Evolutionary conservation across 208 protist genomes (phyloP).

Genomic region (Perkinsela sp.): DNA sequence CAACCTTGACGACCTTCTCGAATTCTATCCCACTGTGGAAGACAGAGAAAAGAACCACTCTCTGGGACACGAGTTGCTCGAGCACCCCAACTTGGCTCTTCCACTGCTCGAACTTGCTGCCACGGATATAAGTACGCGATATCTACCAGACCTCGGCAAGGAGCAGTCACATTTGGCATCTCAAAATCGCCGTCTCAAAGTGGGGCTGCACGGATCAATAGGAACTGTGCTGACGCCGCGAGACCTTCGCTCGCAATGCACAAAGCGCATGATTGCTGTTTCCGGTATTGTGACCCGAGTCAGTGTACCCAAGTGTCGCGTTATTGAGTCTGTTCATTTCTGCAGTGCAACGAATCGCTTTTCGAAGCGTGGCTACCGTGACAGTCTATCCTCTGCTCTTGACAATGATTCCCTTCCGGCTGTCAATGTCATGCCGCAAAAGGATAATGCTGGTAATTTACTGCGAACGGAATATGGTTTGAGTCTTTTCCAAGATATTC

Average conservation of each 20-base stretch:
- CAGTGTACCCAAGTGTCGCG: slow-evolving; percentile 37
- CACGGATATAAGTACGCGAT: slow-evolving; percentile 41
- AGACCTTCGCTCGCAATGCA: slow-evolving; percentile 47
- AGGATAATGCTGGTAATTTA: slow-evolving; percentile 76
- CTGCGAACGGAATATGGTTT: slow-evolving; percentile 89
- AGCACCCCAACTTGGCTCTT: slow-evolving; percentile 41
- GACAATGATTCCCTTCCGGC: slow-evolving; percentile 53
- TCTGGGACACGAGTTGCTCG: slow-evolving; percentile 31
- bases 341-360: slow-evolving; percentile 67
- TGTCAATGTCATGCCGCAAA: slow-evolving; percentile 59
- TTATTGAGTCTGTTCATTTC: slow-evolving; percentile 79
- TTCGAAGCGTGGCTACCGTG: slow-evolving; percentile 63
- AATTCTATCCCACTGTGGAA: slow-evolving; percentile 18
- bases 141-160: slow-evolving; percentile 45
- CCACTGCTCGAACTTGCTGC: slow-evolving; percentile 66
- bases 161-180: slow-evolving; percentile 34
- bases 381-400: slow-evolving; percentile 68
- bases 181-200: slow-evolving; percentile 26
- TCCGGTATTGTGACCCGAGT: slow-evolving; percentile 91
- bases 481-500: slow-evolving; percentile 82
- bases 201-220: slow-evolving; percentile 78
- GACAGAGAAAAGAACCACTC: slow-evolving; percentile 3
- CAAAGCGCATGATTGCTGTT: slow-evolving; percentile 79
- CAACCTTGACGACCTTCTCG: slow-evolving; percentile 65
- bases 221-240: slow-evolving; percentile 74